phyloP scores from a whole-genome alignment of 2,329 filamentous ascomycete genomes.

The Peltaster fructicola region DNA sequence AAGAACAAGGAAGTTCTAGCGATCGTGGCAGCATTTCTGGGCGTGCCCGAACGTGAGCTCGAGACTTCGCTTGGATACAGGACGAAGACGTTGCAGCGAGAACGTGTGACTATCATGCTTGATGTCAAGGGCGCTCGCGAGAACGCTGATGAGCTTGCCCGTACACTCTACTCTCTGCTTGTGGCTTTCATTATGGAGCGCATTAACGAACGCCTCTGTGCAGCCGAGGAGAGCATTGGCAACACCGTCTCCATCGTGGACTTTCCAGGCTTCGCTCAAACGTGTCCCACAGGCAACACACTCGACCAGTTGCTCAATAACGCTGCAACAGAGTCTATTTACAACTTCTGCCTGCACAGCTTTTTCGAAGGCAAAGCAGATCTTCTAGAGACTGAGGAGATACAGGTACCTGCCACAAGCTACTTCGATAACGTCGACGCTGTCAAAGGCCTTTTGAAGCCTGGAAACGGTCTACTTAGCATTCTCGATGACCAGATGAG shows the following conservation, averaged over 20 bases:
- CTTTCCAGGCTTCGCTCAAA: conserved; percentile 86
- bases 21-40: conserved; percentile 86
- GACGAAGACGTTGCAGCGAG: conserved; percentile 87
- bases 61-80: conserved; percentile 86
- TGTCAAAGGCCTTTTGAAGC: conserved; percentile 76
- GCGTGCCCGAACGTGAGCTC: conserved; percentile 61
- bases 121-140: conserved; percentile 77
- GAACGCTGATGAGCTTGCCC: conserved; percentile 85
- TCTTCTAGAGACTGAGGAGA: conserved; percentile 83
- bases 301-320: conserved; percentile 92
- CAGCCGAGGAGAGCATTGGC: conserved; percentile 67
- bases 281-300: conserved; percentile 62
- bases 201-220: conserved; percentile 79
- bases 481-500: conserved; percentile 93
- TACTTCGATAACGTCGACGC: conserved; percentile 98
- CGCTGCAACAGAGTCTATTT: conserved; percentile 76
- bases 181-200: conserved; percentile 88
- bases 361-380: conserved; percentile 94
- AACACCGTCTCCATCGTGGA: conserved; percentile 94
- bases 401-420: conserved; percentile 74
- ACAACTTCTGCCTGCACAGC: conserved; percentile 83
- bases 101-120: conserved; percentile 97
- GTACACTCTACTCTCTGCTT: conserved; percentile 82
- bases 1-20: conserved; percentile 82
- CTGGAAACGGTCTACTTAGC: conserved; percentile 79